phyloP scores from a whole-genome alignment of 2,329 filamentous ascomycete species.

The Bimuria novae-zelandiae region DNA sequence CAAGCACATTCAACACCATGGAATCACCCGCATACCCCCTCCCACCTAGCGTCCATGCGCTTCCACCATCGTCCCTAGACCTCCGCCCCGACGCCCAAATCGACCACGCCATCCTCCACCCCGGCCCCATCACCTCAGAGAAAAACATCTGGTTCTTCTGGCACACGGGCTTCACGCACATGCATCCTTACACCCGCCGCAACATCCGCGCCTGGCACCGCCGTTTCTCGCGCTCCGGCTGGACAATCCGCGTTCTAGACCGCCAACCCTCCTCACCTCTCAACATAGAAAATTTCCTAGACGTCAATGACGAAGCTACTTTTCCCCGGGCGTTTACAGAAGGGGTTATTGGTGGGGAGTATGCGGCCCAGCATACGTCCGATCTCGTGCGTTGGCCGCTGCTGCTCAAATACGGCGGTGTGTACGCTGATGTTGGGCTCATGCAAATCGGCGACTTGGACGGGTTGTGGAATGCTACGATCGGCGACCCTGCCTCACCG shows the following conservation, averaged over 20 bases:
- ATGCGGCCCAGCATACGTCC: slow-evolving; percentile 59
- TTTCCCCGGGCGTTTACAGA: slow-evolving; percentile 59
- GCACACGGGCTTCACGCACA: slow-evolving; percentile 55
- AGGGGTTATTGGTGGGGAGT: slow-evolving; percentile 55
- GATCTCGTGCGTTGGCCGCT: slow-evolving; percentile 64
- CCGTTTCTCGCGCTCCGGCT: slow-evolving; percentile 56
- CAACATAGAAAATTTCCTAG: slow-evolving; percentile 58
- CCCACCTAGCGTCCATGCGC: background rate
- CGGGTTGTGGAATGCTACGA: slow-evolving; percentile 55
- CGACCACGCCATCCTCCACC: background rate
- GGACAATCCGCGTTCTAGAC: slow-evolving; percentile 59
- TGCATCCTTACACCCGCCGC: slow-evolving; percentile 59
- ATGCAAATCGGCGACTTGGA: slow-evolving; percentile 63
- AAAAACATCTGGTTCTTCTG: slow-evolving; percentile 66
- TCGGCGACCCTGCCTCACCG: slow-evolving; percentile 53
- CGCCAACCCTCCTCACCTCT: slow-evolving; percentile 49
- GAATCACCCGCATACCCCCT: background rate
- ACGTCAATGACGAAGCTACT: slow-evolving; percentile 47
- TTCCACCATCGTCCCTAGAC: background rate
- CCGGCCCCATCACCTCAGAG: slow-evolving; percentile 47
- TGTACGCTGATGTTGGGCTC: slow-evolving; percentile 63
- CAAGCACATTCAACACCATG: background rate
- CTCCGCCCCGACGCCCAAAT: background rate
- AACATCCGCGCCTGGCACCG: slow-evolving; percentile 61
- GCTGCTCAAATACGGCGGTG: slow-evolving; percentile 60